Evolutionary conservation across 257 asterid genomes (phyloP), one percentile per base, ranked within the genome.

Genomic region (Forsythia viridissima): DNA sequence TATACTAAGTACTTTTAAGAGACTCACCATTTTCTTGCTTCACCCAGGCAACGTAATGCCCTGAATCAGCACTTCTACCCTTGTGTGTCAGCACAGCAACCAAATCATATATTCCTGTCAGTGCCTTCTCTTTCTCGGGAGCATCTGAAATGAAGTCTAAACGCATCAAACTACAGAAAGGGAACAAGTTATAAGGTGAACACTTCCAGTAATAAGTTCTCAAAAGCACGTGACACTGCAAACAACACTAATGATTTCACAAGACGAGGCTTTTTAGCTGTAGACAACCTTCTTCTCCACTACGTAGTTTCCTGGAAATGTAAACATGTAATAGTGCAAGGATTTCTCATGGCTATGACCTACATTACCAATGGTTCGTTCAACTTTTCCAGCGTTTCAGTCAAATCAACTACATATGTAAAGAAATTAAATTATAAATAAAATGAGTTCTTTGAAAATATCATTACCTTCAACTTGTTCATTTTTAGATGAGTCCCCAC

Each of bases 41-140:
- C 85, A 91, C 97, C 99, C 99, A 96, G 51, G 97, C 97, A 57
- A 91, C 93, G 76, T 96, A 96, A 85, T 96, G 99, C 78, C 99
- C 99, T 2, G 98, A 93, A 83, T 96, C 99, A 48, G 98, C 98
- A 82, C 98, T 93, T 90, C 98, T 88, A 55, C 99, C 99, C 93
- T 96, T 91, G 87, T 93, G 99, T 6, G 99, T 93, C 80, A 96
- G 93, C 86, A 96, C 99, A 51, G 98, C 97, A 80, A 91, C 96
- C 90, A 96, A 89, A 86, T 96, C 99, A 79, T 96, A 96, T 81
- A 92, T 40, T 68, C 98, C 98, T 4, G 99, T 96, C 85, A 91
- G 82, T 70, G 86, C 95, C 78, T 84, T 85, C 81, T 86, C 91
- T 86, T 92, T 90, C 84, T 87, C 92, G 3, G 89, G 84, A 72